phyloP scores from a whole-genome alignment of 176 grass and related monocot genomes.

The Luzula sylvatica region DNA sequence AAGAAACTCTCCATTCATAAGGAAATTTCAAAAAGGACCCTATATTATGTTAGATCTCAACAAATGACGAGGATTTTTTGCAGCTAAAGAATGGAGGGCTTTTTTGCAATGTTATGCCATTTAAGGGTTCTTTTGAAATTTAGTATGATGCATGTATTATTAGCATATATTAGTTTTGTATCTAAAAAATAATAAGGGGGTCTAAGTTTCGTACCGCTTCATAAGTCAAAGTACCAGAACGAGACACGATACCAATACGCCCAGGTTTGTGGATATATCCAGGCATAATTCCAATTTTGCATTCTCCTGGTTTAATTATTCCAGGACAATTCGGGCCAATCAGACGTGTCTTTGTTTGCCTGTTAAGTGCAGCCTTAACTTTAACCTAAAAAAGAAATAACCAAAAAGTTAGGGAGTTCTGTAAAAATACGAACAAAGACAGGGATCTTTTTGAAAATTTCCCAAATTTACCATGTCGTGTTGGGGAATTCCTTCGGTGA shows the following conservation, averaged over 20 bases:
- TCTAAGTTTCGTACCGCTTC: constrained; percentile 72
- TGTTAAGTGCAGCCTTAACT: constrained; percentile 96
- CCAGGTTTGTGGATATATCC: constrained; percentile 99
- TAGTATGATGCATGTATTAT: too few species aligned
- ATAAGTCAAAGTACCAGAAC: constrained; percentile 99
- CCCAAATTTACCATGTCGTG: constrained; percentile 78
- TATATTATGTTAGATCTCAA: too few species aligned
- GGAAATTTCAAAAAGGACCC: too few species aligned
- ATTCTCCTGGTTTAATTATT: constrained; percentile 98
- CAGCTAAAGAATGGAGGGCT: too few species aligned
- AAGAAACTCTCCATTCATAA: too few species aligned
- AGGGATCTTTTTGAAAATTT: too few species aligned
- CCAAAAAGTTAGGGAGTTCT: neutral
- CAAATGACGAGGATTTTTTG: too few species aligned
- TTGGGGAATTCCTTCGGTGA: constrained; percentile 98
- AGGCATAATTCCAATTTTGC: constrained; percentile 99
- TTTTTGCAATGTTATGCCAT: too few species aligned
- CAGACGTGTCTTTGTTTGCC: constrained; percentile 78
- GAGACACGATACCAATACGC: constrained; percentile 80
- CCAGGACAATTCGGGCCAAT: constrained; percentile 98
- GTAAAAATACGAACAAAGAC: neutral
- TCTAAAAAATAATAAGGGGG: neutral
- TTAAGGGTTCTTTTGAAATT: too few species aligned
- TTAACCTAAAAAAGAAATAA: constrained; percentile 43
- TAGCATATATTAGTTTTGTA: too few species aligned